These are phyloP conservation scores for Galium porrigens DNA, from an alignment of 305 asterid species.

Conservation along the genomic window DNA sequence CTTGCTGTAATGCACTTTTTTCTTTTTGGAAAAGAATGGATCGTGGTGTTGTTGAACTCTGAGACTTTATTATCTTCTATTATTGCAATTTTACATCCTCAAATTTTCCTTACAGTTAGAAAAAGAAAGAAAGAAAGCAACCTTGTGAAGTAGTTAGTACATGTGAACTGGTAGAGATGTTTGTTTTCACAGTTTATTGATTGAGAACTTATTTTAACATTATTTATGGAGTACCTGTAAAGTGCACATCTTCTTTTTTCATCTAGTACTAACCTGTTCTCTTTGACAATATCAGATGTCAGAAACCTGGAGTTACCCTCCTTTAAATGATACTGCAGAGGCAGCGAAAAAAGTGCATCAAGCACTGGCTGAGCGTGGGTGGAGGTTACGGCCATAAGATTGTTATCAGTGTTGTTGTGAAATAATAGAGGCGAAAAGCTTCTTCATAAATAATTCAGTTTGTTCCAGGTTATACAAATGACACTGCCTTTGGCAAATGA, in stretches of 20 bases:
- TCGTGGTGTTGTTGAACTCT: background rate
- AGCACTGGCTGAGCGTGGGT: constrained; percentile 79
- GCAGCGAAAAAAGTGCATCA: constrained; percentile 67
- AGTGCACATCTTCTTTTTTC: background rate
- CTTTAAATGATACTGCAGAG: constrained; percentile 62
- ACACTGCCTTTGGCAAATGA: background rate
- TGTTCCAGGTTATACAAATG: background rate
- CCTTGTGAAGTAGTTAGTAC: background rate
- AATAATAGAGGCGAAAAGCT: background rate
- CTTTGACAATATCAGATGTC: constrained; percentile 45
- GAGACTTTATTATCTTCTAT: background rate
- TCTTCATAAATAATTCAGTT: background rate
- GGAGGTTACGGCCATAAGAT: constrained; percentile 54
- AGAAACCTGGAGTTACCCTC: constrained; percentile 93
- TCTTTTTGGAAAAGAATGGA: background rate
- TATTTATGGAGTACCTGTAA: background rate
- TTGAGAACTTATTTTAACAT: background rate
- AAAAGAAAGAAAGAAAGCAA: background rate
- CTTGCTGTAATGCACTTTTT: background rate
- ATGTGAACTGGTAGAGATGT: background rate
- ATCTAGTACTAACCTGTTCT: background rate
- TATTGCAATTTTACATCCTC: background rate
- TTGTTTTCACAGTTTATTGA: background rate
- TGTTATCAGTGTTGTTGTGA: background rate
- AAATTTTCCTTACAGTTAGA: background rate